Percentiles rank a stretch among this genome's conserved stretches.
Conservation (phyloP, 208 protist genomes). For the Wallacemonas sp. region DNA sequence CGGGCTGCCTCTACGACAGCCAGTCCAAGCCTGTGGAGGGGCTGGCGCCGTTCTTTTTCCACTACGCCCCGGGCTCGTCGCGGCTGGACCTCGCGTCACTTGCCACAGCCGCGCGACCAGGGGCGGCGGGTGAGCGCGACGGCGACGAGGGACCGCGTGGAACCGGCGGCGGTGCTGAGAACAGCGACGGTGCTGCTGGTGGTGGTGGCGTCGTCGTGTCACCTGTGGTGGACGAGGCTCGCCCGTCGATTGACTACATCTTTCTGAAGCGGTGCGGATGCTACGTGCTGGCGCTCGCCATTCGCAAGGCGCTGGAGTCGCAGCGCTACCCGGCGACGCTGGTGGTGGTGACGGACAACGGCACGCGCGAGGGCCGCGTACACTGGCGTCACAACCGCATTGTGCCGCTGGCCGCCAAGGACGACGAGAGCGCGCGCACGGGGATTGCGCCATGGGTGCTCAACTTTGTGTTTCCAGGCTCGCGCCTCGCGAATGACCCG, state of each 20-base stretch:
- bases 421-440: constrained; percentile 31
- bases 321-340: constrained; percentile 45
- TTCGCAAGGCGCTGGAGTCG: constrained; percentile 33
- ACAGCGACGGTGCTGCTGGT: neutral
- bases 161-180: too few relatives aligned
- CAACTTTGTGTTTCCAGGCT: constrained; percentile 61
- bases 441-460: constrained; percentile 75
- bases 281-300: constrained; percentile 40
- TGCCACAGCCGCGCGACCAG: neutral
- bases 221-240: neutral
- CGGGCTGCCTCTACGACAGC: constrained; percentile 3
- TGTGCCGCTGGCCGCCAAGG: constrained; percentile 24
- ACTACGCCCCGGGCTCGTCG: neutral
- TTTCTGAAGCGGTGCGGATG: constrained; percentile 43
- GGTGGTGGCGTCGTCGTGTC: neutral
- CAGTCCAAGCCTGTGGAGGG: neutral
- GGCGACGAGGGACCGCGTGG: too few relatives aligned
- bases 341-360: constrained; percentile 68
- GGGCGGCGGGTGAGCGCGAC: neutral
- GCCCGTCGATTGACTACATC: constrained; percentile 19
- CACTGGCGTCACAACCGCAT: constrained; percentile 63
- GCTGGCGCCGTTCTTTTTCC: constrained; percentile 25
- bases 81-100: neutral
- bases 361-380: constrained; percentile 48
- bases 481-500: constrained; percentile 36